Conservation (phyloP, 2,329 filamentous ascomycete genomes). For the Myriosclerotinia duriaeana region DNA sequence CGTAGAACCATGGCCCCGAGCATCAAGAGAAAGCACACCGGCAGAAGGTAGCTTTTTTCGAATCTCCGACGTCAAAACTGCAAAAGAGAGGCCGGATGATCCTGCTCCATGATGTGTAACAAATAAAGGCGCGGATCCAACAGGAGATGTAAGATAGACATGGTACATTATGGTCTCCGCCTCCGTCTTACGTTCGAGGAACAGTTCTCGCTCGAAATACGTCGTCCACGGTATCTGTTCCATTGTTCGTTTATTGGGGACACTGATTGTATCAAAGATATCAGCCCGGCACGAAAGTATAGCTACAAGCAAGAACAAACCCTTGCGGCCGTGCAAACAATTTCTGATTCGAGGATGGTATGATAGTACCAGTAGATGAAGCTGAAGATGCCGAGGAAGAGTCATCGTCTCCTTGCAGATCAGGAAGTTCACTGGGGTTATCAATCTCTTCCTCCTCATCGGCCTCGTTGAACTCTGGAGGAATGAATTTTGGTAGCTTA, state of each 20-base stretch:
- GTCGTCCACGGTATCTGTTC: conserved; percentile 68
- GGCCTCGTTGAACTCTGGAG: conserved; percentile 52
- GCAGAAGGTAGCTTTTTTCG: conserved; percentile 73
- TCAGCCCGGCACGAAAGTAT: conserved; percentile 23
- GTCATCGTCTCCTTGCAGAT: conserved; percentile 55
- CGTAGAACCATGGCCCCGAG: conserved; percentile 80
- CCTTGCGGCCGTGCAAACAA: conserved; percentile 70
- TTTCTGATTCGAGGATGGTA: conserved; percentile 71
- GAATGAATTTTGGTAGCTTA: conserved; percentile 63
- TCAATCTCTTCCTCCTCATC: conserved; percentile 49
- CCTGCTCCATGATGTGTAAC: conserved; percentile 94
- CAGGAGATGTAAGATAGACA: conserved; percentile 81
- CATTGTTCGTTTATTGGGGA: conserved; percentile 39
- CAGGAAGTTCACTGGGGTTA: conserved; percentile 43
- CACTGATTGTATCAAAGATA: conserved; percentile 29
- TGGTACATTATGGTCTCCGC: conserved; percentile 64
- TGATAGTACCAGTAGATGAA: conserved; percentile 89
- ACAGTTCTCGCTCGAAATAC: conserved; percentile 88
- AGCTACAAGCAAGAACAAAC: conserved; percentile 47
- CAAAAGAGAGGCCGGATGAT: conserved; percentile 90
- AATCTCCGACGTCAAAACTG: conserved; percentile 74
- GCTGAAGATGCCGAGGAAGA: conserved; percentile 71
- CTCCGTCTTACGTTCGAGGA: conserved; percentile 54
- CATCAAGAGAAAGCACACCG: conserved; percentile 82
- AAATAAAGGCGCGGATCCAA: conserved; percentile 73